Evolutionary conservation across 2,329 filamentous ascomycete genomes (phyloP).

Genomic region (Coniella lustricola): DNA sequence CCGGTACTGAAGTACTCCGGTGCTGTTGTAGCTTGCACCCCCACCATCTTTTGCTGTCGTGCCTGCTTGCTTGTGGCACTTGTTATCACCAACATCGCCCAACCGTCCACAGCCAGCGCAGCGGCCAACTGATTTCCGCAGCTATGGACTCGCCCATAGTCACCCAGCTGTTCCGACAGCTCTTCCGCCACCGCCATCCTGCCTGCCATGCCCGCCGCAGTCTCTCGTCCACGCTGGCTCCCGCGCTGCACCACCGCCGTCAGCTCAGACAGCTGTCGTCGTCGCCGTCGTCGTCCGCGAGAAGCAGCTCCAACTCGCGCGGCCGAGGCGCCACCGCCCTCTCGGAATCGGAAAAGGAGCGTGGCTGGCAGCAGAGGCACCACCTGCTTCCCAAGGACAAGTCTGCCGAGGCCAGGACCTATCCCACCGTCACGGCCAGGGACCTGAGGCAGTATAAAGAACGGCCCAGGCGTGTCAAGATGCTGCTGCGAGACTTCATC

Average conservation of each 20-base stretch:
- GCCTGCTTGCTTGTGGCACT: neutral
- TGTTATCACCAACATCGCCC: neutral
- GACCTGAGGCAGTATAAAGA: slow-evolving; percentile 66
- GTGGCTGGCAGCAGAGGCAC: slow-evolving; percentile 79
- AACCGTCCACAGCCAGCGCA: too few species aligned
- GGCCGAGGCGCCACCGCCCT: slow-evolving; percentile 23
- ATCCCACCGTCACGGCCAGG: slow-evolving; percentile 78
- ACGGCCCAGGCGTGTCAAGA: slow-evolving; percentile 83
- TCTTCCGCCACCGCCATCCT: slow-evolving; percentile 61
- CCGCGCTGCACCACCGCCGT: slow-evolving; percentile 32
- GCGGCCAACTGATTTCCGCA: neutral
- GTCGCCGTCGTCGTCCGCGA: slow-evolving; percentile 18
- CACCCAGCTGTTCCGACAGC: slow-evolving; percentile 72
- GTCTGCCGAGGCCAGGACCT: slow-evolving; percentile 70
- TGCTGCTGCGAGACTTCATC: slow-evolving; percentile 96
- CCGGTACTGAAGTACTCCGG: too few species aligned
- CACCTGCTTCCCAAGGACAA: slow-evolving; percentile 70
- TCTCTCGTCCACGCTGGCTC: slow-evolving; percentile 27
- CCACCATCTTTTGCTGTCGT: too few species aligned
- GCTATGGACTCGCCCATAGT: slow-evolving; percentile 77
- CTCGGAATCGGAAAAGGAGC: slow-evolving; percentile 43
- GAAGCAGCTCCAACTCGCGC: slow-evolving; percentile 19
- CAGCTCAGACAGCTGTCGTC: slow-evolving; percentile 29
- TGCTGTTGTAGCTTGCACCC: too few species aligned
- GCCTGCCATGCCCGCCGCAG: slow-evolving; percentile 51